These are phyloP conservation scores for Lasiodiplodia hormozganensis DNA, from an alignment of 2,329 filamentous ascomycete species.

Conservation along the genomic window DNA sequence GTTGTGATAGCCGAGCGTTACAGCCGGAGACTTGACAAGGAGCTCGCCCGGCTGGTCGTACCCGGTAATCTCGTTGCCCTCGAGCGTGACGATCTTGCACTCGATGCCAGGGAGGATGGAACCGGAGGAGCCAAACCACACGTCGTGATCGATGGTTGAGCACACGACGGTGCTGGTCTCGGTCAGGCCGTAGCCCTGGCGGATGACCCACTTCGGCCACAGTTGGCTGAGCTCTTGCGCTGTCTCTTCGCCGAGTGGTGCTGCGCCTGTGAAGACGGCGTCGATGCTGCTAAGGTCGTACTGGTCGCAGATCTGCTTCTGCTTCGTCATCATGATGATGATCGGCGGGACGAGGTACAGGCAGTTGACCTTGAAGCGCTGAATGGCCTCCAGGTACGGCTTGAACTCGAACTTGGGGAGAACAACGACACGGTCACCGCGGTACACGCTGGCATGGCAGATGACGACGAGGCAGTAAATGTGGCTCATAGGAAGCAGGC, in stretches of 20 bases:
- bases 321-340: constrained; percentile 76
- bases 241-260: constrained; percentile 77
- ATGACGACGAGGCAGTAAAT: constrained; percentile 81
- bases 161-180: constrained; percentile 77
- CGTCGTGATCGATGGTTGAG: constrained; percentile 66
- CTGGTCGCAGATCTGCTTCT: constrained; percentile 64
- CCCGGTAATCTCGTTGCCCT: constrained; percentile 73
- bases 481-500: constrained; percentile 80
- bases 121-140: constrained; percentile 75
- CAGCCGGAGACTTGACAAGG: constrained; percentile 75
- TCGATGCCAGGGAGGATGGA: constrained; percentile 70
- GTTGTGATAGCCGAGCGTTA: constrained; percentile 84
- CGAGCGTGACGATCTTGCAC: constrained; percentile 70
- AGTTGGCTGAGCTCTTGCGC: constrained; percentile 67
- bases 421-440: constrained; percentile 76
- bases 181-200: constrained; percentile 80
- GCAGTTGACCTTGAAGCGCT: constrained; percentile 71
- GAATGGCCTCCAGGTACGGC: constrained; percentile 68
- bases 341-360: constrained; percentile 82
- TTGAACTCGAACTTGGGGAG: constrained; percentile 78
- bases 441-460: constrained; percentile 68
- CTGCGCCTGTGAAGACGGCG: constrained; percentile 75
- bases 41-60: constrained; percentile 83
- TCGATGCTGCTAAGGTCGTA: constrained; percentile 75
- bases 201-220: constrained; percentile 70